Evolutionary conservation across 768 basidiomycete species (phyloP).

Genomic region (Tylopilus vinaceipallidus): DNA sequence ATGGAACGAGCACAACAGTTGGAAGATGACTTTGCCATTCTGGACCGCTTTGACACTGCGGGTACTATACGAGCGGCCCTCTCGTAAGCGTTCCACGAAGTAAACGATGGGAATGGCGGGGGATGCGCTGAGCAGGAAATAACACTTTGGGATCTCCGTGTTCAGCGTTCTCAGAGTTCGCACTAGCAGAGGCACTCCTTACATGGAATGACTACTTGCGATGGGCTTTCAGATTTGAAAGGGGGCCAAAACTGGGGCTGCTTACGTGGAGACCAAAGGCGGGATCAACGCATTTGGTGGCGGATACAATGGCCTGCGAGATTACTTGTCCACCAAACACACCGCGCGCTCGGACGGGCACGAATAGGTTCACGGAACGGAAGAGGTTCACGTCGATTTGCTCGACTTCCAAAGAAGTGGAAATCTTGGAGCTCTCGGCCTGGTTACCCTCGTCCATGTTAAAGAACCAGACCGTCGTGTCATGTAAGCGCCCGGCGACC

Average conservation of each 20-base stretch:
- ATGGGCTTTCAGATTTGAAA: neutral
- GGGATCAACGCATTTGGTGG: constrained; percentile 69
- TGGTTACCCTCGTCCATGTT: constrained; percentile 43
- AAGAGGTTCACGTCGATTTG: constrained; percentile 74
- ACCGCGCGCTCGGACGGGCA: constrained; percentile 62
- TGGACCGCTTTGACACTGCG: constrained; percentile 61
- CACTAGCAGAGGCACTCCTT: constrained; percentile 25
- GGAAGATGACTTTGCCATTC: constrained; percentile 50
- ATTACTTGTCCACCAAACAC: constrained; percentile 92
- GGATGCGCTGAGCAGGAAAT: constrained; percentile 77
- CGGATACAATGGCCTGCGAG: constrained; percentile 80
- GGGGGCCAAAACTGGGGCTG: neutral
- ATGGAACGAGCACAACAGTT: constrained; percentile 82
- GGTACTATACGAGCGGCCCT: constrained; percentile 74
- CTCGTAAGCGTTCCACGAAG: constrained; percentile 69
- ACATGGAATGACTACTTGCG: constrained; percentile 64
- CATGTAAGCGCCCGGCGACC: too few species aligned
- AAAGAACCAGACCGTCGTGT: too few species aligned
- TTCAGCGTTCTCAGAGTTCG: neutral
- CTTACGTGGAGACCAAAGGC: constrained; percentile 72
- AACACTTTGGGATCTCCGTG: constrained; percentile 50
- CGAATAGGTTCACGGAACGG: constrained; percentile 70
- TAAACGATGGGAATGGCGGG: constrained; percentile 74
- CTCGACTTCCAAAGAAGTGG: constrained; percentile 75
- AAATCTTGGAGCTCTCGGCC: constrained; percentile 65